Percentiles rank a stretch among this genome's conserved stretches.
These are phyloP conservation scores for Cladosporium sp. DNA, from an alignment of 2,329 filamentous ascomycete genomes.

Conservation along the genomic window DNA sequence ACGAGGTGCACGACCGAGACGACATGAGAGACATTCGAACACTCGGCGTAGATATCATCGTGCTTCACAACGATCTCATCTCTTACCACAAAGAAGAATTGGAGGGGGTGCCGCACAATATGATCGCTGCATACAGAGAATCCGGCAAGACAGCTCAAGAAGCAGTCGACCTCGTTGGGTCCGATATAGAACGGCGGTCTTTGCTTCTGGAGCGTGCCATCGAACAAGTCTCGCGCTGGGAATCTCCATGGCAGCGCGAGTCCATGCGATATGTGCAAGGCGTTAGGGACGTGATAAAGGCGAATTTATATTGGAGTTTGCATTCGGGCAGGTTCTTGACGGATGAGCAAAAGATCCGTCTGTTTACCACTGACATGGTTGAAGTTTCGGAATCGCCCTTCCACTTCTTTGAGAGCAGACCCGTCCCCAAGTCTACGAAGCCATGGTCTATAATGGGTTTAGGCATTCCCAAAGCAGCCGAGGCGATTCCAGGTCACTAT, in stretches of 20 bases:
- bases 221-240: neutral
- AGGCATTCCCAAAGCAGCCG: too few species aligned
- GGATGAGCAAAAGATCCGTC: neutral
- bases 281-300: neutral
- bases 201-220: neutral
- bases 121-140: conserved; percentile 1
- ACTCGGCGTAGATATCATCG: conserved; percentile 1
- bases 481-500: too few species aligned
- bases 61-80: conserved; percentile 4
- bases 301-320: conserved; percentile 6
- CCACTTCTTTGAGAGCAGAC: neutral
- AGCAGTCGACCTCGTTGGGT: neutral
- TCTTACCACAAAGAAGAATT: conserved; percentile 5
- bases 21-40: neutral
- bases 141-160: neutral
- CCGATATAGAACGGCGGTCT: neutral
- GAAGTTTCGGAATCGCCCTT: neutral
- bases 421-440: neutral
- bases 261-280: neutral
- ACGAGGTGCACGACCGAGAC: neutral
- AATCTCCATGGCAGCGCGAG: neutral
- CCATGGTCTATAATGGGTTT: too few species aligned
- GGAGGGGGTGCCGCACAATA: conserved; percentile 8
- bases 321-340: neutral
- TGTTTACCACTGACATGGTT: conserved; percentile 1